Conservation (phyloP, 1,284 basidiomycete species). For the Tylopilus sp. region DNA sequence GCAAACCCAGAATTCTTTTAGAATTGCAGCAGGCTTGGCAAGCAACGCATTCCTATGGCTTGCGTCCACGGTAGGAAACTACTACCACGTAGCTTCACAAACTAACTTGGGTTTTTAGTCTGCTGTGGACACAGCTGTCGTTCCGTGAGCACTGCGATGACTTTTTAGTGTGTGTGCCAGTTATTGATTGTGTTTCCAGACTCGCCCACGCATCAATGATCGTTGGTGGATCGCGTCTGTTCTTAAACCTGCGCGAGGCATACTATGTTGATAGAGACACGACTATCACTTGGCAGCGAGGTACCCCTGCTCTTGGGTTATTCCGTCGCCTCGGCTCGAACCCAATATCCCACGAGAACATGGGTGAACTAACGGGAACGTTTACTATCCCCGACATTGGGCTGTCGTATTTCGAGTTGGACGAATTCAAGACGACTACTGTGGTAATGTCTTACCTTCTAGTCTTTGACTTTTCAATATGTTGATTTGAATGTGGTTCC, state of each 20-base stretch:
- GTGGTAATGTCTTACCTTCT: slow-evolving; percentile 3
- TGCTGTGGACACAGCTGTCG: slow-evolving; percentile 9
- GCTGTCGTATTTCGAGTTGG: slow-evolving; percentile 9
- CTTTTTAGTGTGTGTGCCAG: background rate
- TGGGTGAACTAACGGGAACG: slow-evolving; percentile 10
- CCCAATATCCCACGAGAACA: background rate
- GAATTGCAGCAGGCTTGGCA: slow-evolving; percentile 10
- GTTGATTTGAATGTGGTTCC: too few species aligned
- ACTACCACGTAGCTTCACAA: too few species aligned
- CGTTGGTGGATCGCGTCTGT: slow-evolving; percentile 12
- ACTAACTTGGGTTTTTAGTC: background rate
- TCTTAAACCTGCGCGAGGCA: slow-evolving; percentile 14
- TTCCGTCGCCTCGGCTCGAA: slow-evolving; percentile 1
- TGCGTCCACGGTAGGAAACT: slow-evolving; percentile 3
- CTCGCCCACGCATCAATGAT: slow-evolving; percentile 14
- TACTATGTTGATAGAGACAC: slow-evolving; percentile 3
- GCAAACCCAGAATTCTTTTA: background rate
- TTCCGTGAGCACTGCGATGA: background rate
- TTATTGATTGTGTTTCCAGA: background rate
- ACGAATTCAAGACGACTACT: background rate
- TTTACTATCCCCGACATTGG: slow-evolving; percentile 8
- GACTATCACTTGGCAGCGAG: background rate
- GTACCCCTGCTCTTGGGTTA: too few species aligned
- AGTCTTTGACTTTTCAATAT: background rate
- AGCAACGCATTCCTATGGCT: slow-evolving; percentile 13